Evolutionary conservation across 139 green algal genomes (phyloP), one percentile per base, ranked within the genome.

Genomic region (Chlorella vulgaris): DNA sequence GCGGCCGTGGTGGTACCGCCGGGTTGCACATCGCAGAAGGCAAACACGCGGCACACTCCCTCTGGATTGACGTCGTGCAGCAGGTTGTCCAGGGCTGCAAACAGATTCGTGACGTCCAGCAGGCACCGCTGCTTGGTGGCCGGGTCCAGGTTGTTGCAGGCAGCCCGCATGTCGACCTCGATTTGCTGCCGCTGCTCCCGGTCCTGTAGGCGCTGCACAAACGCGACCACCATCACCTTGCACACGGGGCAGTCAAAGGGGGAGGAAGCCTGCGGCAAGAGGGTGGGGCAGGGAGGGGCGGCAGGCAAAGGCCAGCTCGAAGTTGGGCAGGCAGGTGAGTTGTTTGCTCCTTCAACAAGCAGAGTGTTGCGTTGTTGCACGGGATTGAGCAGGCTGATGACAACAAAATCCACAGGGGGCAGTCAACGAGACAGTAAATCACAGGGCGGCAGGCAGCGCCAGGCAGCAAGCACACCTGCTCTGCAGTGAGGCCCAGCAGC

Each of bases 21-120:
- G n/a, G n/a, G n/a, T n/a, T n/a, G n/a, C 29, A 5, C 7, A 4
- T 36, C 4, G 58, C 81, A 86, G 71, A 86, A 86, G 51, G 77
- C 73, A 3, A 51, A 51, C 31, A 86, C 31, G 39, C 81, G 10
- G 51, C 82, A 86, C 5, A 73, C 82, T 3, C 66, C 51, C 61
- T 79, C 66, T 0, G 80, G 67, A 47, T 88, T 81, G n/a, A 84
- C 31, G 58, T 88, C 81, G 6, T 88, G 38, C 80, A 88, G 67
- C 51, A 88, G 58, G 38, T 81, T 26, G 53, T 88, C 83, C n/a
- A 86, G 39, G n/a, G 82, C 77, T 1, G 7, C 15, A 43, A 86
- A 86, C 2, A 86, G 39, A 36, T 58, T 10, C 4, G 42, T 51
- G n/a, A 86, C 82, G 43, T 86, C 74, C 29, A 38, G 28, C 13